phyloP scores from a whole-genome alignment of 2,329 filamentous ascomycete genomes.

The Sporothrix inflata region DNA sequence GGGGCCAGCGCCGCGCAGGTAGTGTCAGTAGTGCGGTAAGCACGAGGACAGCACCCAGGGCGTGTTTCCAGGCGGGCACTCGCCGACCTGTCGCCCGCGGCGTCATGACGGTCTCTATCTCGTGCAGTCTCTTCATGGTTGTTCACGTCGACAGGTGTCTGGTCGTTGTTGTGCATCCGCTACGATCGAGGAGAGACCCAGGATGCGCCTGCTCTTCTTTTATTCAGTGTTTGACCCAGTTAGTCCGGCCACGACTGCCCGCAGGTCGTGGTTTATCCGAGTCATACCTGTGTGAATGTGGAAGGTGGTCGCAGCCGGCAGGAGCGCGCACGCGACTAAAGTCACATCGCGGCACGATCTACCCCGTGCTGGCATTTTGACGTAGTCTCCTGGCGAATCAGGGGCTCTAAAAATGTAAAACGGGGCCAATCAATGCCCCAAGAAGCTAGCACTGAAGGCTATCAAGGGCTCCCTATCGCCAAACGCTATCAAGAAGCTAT shows the following conservation, averaged over 20 bases:
- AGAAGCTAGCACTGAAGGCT: background rate
- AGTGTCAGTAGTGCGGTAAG: background rate
- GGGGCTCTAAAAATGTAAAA: background rate
- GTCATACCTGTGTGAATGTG: background rate
- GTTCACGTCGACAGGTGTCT: background rate
- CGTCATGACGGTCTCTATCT: background rate
- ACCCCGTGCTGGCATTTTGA: background rate
- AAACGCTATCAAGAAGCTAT: conserved; percentile 7
- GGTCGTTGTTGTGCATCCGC: background rate
- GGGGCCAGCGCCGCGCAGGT: background rate
- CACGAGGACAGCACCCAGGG: background rate
- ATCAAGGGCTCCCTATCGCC: background rate
- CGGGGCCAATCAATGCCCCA: background rate
- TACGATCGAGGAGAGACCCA: background rate
- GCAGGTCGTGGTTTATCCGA: background rate
- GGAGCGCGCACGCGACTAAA: background rate
- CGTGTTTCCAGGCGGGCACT: background rate
- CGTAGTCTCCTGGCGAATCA: conserved; percentile 1
- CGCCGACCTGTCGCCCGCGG: background rate
- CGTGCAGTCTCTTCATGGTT: background rate
- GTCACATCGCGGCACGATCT: conserved; percentile 12
- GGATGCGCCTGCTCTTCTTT: background rate
- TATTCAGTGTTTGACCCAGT: background rate
- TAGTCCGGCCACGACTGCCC: background rate
- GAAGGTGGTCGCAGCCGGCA: conserved; percentile 8